Evolutionary conservation across 2,329 filamentous ascomycete genomes (phyloP), one percentile per base, ranked within the genome.

Genomic region (Neopestalotiopsis sp.): DNA sequence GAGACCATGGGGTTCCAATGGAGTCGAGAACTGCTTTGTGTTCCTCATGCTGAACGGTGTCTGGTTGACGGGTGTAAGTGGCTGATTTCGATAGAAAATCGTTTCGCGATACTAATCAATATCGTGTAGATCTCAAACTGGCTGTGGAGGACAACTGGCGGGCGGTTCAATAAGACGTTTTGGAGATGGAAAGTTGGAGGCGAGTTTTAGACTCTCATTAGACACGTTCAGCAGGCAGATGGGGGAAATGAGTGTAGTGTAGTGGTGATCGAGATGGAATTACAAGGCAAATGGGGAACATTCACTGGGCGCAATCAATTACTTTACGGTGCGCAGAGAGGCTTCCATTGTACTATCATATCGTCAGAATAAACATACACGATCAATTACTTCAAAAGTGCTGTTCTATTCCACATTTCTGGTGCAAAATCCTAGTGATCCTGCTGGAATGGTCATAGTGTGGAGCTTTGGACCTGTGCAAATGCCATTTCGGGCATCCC

Each of bases 11-110:
- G 75, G 74, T 12, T 73, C 71, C 2, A 74, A 77, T 42, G 63
- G 66, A 2, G 65, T 72, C 38, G 76, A 75, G 67, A 69, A 69
- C 32, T 71, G 61, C 4, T 75, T 78, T 59, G 70, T 78, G 7
- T 69, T 71, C 38, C 67, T 68, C n/a, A 76, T 78, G 76, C 71
- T 78, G 52, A 71, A 73, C 4, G 76, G 76, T 1, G 74, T 77
- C 3, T 75, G 72, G 67, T 59, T 76, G 14, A 73, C 74, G 42
- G 65, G 73, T 56, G 76, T 78, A 68, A 71, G 76, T 76, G 1
- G n/a, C 14, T 14, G 9, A 13, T 34, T 28, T 24, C 24, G 3
- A 2, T 2, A 2, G 24, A 2, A 24, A 2, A 24, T 2, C 2
- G 10, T 52, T 32, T 28, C 12, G 12, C 7, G 13, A 0, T 17